Evolutionary conservation across 257 asterid species (phyloP).

Genomic region (Solanum lycopersicoides): DNA sequence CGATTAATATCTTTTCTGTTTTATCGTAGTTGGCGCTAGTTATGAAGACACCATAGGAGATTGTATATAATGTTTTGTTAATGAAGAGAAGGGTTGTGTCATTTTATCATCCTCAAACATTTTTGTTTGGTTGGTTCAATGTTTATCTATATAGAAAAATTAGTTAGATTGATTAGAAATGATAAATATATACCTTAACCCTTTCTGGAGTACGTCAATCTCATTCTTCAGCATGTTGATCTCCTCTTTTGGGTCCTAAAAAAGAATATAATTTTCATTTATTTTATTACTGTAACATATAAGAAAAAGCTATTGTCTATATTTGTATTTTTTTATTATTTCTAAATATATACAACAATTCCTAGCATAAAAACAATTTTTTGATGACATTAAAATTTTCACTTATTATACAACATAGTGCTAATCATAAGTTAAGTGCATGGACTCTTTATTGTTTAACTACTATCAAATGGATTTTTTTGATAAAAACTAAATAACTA

Average conservation of each 20-base stretch:
- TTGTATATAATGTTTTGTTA: neutral
- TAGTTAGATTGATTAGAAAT: neutral
- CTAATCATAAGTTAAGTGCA: neutral
- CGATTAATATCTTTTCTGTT: neutral
- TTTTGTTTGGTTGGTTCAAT: neutral
- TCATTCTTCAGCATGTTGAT: slow-evolving; percentile 68
- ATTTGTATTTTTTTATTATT: neutral
- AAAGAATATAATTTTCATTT: neutral
- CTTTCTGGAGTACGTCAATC: slow-evolving; percentile 75
- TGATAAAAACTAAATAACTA: too few relatives aligned
- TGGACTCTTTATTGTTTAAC: too few relatives aligned
- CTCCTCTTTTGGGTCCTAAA: slow-evolving; percentile 71
- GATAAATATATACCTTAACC: slow-evolving; percentile 39
- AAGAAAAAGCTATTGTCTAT: neutral
- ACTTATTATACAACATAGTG: neutral
- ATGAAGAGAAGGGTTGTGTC: neutral
- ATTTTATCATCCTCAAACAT: too few relatives aligned
- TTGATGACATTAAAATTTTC: neutral
- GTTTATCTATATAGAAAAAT: neutral
- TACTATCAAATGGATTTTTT: too few relatives aligned
- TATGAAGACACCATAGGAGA: neutral
- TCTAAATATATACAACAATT: neutral
- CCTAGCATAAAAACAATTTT: neutral
- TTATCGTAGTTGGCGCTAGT: neutral
- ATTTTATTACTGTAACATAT: neutral